Percentiles rank a stretch among this genome's conserved stretches.
Conservation (phyloP, 2,329 filamentous ascomycete genomes). For the Biscogniauxia mediterranea region DNA sequence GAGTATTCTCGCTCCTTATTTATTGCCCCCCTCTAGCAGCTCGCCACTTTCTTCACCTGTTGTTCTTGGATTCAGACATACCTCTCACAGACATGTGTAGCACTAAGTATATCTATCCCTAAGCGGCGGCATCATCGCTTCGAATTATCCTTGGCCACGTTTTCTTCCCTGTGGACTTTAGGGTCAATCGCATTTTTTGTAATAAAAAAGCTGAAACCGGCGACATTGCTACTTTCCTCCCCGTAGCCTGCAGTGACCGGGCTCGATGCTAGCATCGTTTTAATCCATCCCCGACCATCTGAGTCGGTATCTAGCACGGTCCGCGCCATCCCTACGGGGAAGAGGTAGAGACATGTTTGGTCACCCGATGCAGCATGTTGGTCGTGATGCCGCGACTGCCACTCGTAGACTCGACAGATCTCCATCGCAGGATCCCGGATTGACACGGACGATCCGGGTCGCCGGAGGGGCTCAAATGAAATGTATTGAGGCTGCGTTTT, state of each 20-base stretch:
- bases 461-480: conserved; percentile 15
- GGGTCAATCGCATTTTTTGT: conserved; percentile 13
- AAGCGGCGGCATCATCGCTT: too few relatives aligned
- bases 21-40: too few relatives aligned
- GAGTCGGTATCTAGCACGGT: conserved; percentile 13
- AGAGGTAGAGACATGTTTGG: conserved; percentile 20
- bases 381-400: conserved; percentile 17
- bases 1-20: too few relatives aligned
- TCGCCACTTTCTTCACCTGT: too few relatives aligned
- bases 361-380: conserved; percentile 8
- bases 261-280: conserved; percentile 17
- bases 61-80: too few relatives aligned
- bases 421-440: conserved; percentile 20
- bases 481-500: not conserved
- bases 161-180: not conserved
- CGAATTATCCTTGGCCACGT: too few relatives aligned
- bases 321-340: conserved; percentile 22
- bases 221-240: conserved; percentile 11
- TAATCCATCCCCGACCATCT: conserved; percentile 14
- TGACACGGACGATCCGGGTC: conserved; percentile 13
- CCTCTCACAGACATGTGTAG: too few relatives aligned
- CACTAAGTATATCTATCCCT: not conserved
- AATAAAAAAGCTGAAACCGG: conserved; percentile 17
- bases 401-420: conserved; percentile 18
- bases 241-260: conserved; percentile 18